These are phyloP conservation scores for Podila verticillata DNA, from an alignment of 192 early-diverging fungal species.

Conservation along the genomic window DNA sequence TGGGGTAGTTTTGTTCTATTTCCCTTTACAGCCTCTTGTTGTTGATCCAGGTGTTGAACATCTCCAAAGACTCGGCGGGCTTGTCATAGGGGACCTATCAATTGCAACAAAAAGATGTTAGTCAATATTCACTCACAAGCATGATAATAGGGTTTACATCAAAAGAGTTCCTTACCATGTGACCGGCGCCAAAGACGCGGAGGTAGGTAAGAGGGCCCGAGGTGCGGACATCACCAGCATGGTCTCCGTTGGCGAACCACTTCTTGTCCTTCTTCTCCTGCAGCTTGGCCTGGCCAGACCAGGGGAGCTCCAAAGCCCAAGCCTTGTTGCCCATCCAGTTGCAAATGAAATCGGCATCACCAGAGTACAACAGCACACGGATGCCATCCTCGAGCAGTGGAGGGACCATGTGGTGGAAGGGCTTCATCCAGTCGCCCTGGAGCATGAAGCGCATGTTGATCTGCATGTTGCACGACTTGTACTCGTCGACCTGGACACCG, in stretches of 20 bases:
- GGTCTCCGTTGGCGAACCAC: constrained; percentile 74
- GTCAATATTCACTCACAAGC: not conserved
- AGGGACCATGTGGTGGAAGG: constrained; percentile 73
- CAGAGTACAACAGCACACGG: constrained; percentile 89
- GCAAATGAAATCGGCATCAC: constrained; percentile 95
- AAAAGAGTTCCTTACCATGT: constrained; percentile 65
- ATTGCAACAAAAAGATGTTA: not conserved
- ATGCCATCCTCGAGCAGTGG: constrained; percentile 83
- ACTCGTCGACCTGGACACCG: constrained; percentile 74
- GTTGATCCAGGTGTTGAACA: constrained; percentile 89
- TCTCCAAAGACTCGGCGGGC: constrained; percentile 80
- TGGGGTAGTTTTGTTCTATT: not conserved
- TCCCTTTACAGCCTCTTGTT: constrained; percentile 30
- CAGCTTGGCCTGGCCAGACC: constrained; percentile 82
- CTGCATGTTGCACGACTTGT: constrained; percentile 85
- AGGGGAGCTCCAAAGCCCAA: constrained; percentile 86
- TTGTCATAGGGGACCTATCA: constrained; percentile 88
- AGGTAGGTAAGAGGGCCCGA: constrained; percentile 85
- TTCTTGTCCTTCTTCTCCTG: constrained; percentile 68
- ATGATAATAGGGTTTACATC: not conserved
- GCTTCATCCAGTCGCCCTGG: constrained; percentile 74
- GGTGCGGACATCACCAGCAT: constrained; percentile 74
- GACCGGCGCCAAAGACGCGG: constrained; percentile 86
- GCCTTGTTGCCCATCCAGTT: constrained; percentile 94
- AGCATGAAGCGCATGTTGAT: constrained; percentile 67